Evolutionary conservation across 1,284 basidiomycete genomes (phyloP), one percentile per base, ranked within the genome.

Genomic region (Thelephora terrestris): DNA sequence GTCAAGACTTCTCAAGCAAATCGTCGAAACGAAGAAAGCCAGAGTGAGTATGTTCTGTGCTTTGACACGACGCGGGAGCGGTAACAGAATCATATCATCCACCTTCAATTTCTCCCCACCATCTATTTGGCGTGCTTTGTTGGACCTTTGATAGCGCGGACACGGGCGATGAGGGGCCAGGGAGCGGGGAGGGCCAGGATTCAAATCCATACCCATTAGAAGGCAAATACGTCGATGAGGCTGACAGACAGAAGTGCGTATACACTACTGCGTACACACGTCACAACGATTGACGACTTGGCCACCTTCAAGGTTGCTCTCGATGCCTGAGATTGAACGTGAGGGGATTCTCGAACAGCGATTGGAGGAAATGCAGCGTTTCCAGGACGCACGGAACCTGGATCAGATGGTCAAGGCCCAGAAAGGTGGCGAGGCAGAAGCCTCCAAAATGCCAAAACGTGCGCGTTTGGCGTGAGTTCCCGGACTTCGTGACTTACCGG

Each of bases 151-250:
- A 10, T 12, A 32, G 63, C 32, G 73, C 69, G 23, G 79, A 80
- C 20, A 75, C 75, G 18, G 78, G 73, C 14, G 67, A 71, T 10
- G 71, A 76, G 49, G 71, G 69, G 20, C 71, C 69, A 16, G 80
- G 81, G 58, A 78, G 76, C 54, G 82, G 81, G 57, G 78, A 79
- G 46, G 75, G 74, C 35, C 64, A 64, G 3, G 59, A 64, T 14
- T 52, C 60, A n/a, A 87, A 90, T 56, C 84, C 83, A 4, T 97
- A 91, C 62, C 93, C 91, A 0, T 69, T 95, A 18, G 93, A 96
- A 58, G 91, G 90, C 43, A 91, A 91, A 64, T 97, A 90, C 63
- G 77, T 79, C 50, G 80, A 92, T 58, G 88, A 91, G 57, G 75
- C 71, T 4, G 94, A 97, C 63, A 79, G 86, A 59, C 77, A 85